Evolutionary conservation across 441 rosid genomes (phyloP).

Genomic region (Rhodomyrtus psidioides): DNA sequence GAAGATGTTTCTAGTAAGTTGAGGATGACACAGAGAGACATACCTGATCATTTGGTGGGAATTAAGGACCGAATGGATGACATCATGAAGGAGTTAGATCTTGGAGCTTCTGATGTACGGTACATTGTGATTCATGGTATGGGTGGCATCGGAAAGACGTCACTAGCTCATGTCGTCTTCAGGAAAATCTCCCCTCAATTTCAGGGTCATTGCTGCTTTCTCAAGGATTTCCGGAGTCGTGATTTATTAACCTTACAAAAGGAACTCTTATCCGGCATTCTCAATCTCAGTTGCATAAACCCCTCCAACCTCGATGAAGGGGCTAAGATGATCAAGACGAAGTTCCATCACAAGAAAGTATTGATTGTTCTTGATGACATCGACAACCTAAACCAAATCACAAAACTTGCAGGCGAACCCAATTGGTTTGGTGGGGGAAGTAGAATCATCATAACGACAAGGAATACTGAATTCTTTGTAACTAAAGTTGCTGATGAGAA

Average conservation of each 20-base stretch:
- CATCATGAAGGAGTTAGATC: fast-evolving
- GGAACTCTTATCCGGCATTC: fast-evolving
- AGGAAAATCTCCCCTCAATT: neutral
- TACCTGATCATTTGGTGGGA: neutral
- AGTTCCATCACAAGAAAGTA: fast-evolving
- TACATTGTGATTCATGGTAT: too few relatives aligned
- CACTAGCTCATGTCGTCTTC: fast-evolving
- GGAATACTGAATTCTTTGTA: neutral
- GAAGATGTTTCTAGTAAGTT: neutral
- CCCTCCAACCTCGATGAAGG: fast-evolving
- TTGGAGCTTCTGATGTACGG: neutral
- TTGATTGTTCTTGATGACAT: neutral
- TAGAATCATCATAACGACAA: neutral
- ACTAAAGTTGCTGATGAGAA: fast-evolving
- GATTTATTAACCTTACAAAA: neutral
- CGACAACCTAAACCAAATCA: fast-evolving
- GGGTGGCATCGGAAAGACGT: neutral
- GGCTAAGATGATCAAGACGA: fast-evolving
- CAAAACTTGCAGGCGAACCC: fast-evolving
- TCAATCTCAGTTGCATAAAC: neutral
- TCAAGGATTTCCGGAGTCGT: neutral
- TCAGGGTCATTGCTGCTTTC: neutral
- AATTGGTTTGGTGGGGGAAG: neutral
- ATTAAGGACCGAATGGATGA: neutral
- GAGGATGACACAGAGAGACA: fast-evolving